Evolutionary conservation across 2,329 filamentous ascomycete species (phyloP), one percentile per base, ranked within the genome.

Genomic region (Alternaria gaisen): DNA sequence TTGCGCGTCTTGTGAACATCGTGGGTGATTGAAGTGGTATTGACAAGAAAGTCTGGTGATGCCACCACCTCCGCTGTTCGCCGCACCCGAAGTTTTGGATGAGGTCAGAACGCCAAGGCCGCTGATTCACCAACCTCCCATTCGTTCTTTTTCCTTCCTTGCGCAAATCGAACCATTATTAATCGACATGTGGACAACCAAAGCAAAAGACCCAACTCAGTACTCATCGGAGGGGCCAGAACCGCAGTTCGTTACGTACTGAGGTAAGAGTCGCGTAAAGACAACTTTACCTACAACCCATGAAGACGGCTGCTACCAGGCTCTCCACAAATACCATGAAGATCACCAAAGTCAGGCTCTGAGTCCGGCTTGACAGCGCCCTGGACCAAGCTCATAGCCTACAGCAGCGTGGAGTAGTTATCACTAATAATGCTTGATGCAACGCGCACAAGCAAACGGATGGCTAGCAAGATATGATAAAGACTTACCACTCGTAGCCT

Each of bases 1-100:
- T 74, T 52, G 71, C 72, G 61, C 74, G 72, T 71, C 77, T 76
- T 63, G 77, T 72, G 51, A 79, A 79, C 77, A 80, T 79, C 46
- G 41, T 74, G 61, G 26, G 55, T 51, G 42, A 50, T 60, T 63
- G 54, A 58, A 34, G 47, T 38, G 61, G 52, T 65, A 55, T 53
- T 55, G 64, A 56, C 61, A 38, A 56, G 63, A 46, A 56, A 50
- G 47, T 55, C 69, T 56, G 58, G 58, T 60, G 66, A 56, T 55
- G 61, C 52, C 38, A 63, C 57, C 67, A 68, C 69, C 68, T 66
- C 63, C 64, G 61, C 58, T 54, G 55, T 70, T 67, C 63, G 64
- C 66, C 70, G 68, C 65, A 68, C 65, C 62, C 62, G 62, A 63
- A 63, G 54, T 55, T 69, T 68, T 66, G 63, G 66, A 73, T 74